These are phyloP conservation scores for Symbiodinium natans DNA, from an alignment of 73 alveolate species.

Conservation along the genomic window DNA sequence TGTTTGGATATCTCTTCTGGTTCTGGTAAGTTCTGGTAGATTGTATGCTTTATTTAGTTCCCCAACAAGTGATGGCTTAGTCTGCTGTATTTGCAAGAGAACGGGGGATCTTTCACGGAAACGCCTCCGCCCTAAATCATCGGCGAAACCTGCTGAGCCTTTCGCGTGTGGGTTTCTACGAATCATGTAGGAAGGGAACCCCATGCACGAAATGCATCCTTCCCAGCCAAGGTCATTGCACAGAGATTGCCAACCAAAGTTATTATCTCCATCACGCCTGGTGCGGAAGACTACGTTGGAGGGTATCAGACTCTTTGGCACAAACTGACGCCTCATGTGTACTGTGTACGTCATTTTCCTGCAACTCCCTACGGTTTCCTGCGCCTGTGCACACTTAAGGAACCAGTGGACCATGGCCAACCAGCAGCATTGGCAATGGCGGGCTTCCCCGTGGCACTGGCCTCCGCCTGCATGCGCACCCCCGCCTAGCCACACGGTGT, in stretches of 20 bases:
- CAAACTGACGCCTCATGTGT: no score
- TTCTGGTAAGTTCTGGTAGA: no score
- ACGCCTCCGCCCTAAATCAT: no score
- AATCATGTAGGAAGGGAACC: neutral
- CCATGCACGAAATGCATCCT: no score
- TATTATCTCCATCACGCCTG: neutral
- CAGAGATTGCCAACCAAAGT: conserved; percentile 19
- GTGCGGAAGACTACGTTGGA: conserved; percentile 52
- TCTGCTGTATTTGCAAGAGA: no score
- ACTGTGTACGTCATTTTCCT: neutral
- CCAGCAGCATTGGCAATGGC: neutral
- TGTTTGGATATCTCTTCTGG: no score
- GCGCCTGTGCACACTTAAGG: conserved; percentile 13
- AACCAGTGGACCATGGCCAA: conserved; percentile 85
- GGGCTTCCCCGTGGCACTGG: neutral
- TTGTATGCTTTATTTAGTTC: no score
- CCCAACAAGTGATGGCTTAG: no score
- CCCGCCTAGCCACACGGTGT: neutral
- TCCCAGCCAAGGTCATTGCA: conserved; percentile 49
- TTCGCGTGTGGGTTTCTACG: no score
- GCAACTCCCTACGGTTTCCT: neutral
- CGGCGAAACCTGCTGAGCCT: no score
- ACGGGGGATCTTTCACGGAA: no score
- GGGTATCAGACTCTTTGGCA: conserved; percentile 54
- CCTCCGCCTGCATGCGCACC: neutral